Evolutionary conservation across 169 alveolate species (phyloP).

Genomic region (Miamiensis avidus): DNA sequence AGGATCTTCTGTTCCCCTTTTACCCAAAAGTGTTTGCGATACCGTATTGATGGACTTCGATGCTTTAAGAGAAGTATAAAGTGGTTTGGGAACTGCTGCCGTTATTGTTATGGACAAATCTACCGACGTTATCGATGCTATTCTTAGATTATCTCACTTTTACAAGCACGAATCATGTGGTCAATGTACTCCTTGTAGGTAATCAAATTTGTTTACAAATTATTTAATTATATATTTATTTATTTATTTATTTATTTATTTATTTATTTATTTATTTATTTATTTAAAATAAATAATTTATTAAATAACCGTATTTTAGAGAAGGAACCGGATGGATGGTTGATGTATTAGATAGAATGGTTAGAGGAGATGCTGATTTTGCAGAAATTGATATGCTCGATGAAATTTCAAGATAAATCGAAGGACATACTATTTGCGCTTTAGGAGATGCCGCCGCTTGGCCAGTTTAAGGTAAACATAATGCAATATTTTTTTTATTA

Average conservation of each 20-base stretch:
- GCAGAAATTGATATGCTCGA: slow-evolving; percentile 80
- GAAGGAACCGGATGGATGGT: slow-evolving; percentile 84
- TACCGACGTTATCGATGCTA: slow-evolving; percentile 76
- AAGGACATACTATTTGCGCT: slow-evolving; percentile 84
- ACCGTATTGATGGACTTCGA: slow-evolving; percentile 81
- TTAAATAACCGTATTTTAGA: slow-evolving; percentile 4
- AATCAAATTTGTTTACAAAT: neutral
- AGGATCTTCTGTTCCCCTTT: slow-evolving; percentile 76
- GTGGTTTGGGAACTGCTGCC: slow-evolving; percentile 86
- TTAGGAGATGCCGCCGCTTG: slow-evolving; percentile 88
- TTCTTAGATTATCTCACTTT: slow-evolving; percentile 70
- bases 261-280: neutral
- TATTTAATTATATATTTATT: neutral
- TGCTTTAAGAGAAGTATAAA: slow-evolving; percentile 59
- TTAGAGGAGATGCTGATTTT: slow-evolving; percentile 75
- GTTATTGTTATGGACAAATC: slow-evolving; percentile 80
- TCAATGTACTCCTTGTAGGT: slow-evolving; percentile 79
- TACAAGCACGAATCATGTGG: slow-evolving; percentile 82
- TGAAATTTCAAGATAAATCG: slow-evolving; percentile 53
- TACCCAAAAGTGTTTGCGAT: slow-evolving; percentile 67
- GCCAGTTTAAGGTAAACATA: slow-evolving; percentile 65
- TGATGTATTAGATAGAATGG: slow-evolving; percentile 68
- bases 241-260: neutral
- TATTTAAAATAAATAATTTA: too few species aligned
- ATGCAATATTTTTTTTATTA: neutral